Evolutionary conservation across 2,329 filamentous ascomycete genomes (phyloP).

Genomic region (Paecilomyces sp.): DNA sequence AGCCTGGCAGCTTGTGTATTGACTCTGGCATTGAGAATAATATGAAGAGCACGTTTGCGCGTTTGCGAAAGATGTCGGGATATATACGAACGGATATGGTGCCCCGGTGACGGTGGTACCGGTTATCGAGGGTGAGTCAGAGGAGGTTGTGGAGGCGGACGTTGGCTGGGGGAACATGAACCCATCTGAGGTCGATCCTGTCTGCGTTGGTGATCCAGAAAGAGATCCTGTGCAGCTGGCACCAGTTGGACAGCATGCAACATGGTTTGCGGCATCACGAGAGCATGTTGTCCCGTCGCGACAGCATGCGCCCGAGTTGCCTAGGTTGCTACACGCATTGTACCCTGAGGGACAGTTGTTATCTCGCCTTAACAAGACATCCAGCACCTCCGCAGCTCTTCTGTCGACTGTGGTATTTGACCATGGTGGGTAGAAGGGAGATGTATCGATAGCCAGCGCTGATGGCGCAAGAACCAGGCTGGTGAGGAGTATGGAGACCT

Average conservation of each 20-base stretch:
- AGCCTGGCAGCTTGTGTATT: conserved; percentile 38
- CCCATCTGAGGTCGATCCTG: conserved; percentile 16
- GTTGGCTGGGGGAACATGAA: conserved; percentile 30
- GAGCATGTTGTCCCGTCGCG: conserved; percentile 46
- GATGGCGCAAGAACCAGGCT: conserved; percentile 23
- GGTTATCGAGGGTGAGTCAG: conserved; percentile 18
- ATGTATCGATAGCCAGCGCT: conserved; percentile 20
- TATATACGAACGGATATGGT: conserved; percentile 46
- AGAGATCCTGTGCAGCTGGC: conserved; percentile 53
- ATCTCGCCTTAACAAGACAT: conserved; percentile 21
- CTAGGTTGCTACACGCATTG: conserved; percentile 45
- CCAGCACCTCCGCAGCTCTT: conserved; percentile 24
- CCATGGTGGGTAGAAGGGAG: conserved; percentile 22
- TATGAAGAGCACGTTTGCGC: conserved; percentile 47
- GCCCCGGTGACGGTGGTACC: conserved; percentile 41
- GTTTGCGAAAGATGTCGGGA: conserved; percentile 48
- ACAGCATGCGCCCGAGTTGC: conserved; percentile 51
- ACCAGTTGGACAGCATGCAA: conserved; percentile 55
- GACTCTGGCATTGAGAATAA: conserved; percentile 46
- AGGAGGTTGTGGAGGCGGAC: conserved; percentile 20
- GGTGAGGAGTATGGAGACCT: conserved; percentile 20
- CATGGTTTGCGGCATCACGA: conserved; percentile 48
- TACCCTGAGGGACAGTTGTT: conserved; percentile 46
- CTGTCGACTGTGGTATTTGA: conserved; percentile 11
- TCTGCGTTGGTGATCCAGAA: conserved; percentile 17